Percentiles rank a stretch among this genome's conserved stretches.
Conservation (phyloP, 2,329 filamentous ascomycete species). For the Nigrospora osmanthi region DNA sequence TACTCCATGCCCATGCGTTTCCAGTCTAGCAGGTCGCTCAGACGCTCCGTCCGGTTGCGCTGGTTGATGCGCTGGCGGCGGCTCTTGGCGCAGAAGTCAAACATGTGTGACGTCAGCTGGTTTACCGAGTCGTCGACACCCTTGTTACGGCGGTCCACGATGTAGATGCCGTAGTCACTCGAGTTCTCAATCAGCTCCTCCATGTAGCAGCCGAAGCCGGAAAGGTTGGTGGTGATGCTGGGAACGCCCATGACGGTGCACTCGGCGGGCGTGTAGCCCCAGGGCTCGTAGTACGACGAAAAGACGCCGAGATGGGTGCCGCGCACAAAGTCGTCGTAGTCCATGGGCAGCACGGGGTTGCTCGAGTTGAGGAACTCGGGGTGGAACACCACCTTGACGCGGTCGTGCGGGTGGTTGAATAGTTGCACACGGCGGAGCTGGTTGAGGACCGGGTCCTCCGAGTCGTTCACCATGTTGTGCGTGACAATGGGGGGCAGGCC, state of each 20-base stretch:
- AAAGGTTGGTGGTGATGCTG: slow-evolving; percentile 95
- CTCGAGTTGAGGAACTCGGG: slow-evolving; percentile 95
- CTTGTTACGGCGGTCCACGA: slow-evolving; percentile 91
- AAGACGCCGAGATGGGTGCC: slow-evolving; percentile 95
- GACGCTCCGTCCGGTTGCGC: slow-evolving; percentile 87
- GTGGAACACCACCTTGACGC: slow-evolving; percentile 97
- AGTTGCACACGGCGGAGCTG: slow-evolving; percentile 93
- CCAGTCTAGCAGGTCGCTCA: slow-evolving; percentile 95
- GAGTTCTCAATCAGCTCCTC: slow-evolving; percentile 98
- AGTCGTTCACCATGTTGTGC: slow-evolving; percentile 96
- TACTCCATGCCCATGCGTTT: slow-evolving; percentile 99
- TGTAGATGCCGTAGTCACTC: slow-evolving; percentile 97
- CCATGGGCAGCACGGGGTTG: slow-evolving; percentile 88
- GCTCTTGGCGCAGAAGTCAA: slow-evolving; percentile 87
- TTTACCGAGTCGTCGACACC: slow-evolving; percentile 97
- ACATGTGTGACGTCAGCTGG: slow-evolving; percentile 88
- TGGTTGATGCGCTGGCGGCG: slow-evolving; percentile 97
- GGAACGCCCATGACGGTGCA: slow-evolving; percentile 99
- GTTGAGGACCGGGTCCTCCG: slow-evolving; percentile 89
- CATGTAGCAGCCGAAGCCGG: slow-evolving; percentile 98
- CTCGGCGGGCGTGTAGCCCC: slow-evolving; percentile 97
- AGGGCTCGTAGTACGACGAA: slow-evolving; percentile 96
- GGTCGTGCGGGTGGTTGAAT: slow-evolving; percentile 91
- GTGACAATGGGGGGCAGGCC: slow-evolving; percentile 91
- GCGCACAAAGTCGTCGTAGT: slow-evolving; percentile 97